Conservation (phyloP, 2,329 filamentous ascomycete species). For the Aspergillus phoenicis region DNA sequence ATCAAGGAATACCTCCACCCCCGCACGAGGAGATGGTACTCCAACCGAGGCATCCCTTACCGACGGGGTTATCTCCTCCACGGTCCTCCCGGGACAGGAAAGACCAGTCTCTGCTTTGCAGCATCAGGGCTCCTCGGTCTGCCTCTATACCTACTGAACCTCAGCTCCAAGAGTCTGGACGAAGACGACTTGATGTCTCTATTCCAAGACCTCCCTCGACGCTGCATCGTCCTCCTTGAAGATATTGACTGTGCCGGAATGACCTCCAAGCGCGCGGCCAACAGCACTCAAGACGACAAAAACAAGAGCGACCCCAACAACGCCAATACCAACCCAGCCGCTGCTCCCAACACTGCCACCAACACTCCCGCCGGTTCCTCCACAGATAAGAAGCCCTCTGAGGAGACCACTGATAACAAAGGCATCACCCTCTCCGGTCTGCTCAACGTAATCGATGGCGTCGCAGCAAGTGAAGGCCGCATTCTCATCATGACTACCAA, state of each 20-base stretch:
- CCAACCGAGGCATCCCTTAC: slow-evolving; percentile 81
- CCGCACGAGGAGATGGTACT: slow-evolving; percentile 68
- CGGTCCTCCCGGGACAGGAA: slow-evolving; percentile 79
- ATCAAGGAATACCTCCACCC: slow-evolving; percentile 61
- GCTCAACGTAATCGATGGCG: slow-evolving; percentile 71
- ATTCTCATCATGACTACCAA: slow-evolving; percentile 77
- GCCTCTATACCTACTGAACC: slow-evolving; percentile 70
- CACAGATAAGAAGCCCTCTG: not conserved
- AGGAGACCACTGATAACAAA: slow-evolving; percentile 29
- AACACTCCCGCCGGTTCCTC: not conserved
- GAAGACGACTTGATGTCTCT: slow-evolving; percentile 67
- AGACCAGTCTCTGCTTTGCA: slow-evolving; percentile 71
- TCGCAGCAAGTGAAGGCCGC: slow-evolving; percentile 68
- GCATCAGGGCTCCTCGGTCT: slow-evolving; percentile 71
- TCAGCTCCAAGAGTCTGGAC: slow-evolving; percentile 63
- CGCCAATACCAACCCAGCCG: not conserved
- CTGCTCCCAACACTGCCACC: not conserved
- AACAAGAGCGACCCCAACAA: not conserved
- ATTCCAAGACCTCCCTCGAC: slow-evolving; percentile 67
- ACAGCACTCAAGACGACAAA: slow-evolving; percentile 20
- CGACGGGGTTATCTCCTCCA: slow-evolving; percentile 80
- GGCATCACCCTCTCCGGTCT: slow-evolving; percentile 67
- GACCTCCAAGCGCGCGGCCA: slow-evolving; percentile 53
- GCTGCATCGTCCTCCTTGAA: slow-evolving; percentile 73
- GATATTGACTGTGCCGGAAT: slow-evolving; percentile 75